Evolutionary conservation across 202 grass and related monocot genomes (phyloP).

Genomic region (Panicum virgatum): DNA sequence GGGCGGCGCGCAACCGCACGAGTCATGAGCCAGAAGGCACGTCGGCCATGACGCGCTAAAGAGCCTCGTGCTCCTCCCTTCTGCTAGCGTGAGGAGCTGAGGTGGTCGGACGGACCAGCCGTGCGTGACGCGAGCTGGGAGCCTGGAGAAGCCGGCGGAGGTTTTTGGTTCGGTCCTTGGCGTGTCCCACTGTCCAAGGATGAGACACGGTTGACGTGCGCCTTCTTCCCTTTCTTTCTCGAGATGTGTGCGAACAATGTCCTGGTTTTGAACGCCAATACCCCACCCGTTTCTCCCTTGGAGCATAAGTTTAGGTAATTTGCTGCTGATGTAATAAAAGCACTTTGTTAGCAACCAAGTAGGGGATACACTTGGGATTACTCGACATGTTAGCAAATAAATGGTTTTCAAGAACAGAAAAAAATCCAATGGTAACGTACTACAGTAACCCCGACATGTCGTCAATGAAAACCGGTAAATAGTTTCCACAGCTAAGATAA

Average conservation of each 20-base stretch:
- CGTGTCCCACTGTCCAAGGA: background rate
- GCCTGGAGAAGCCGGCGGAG: background rate
- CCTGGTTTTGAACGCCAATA: background rate
- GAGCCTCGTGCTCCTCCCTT: slow-evolving; percentile 4
- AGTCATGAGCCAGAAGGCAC: background rate
- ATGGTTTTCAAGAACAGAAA: background rate
- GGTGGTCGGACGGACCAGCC: background rate
- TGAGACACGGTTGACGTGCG: background rate
- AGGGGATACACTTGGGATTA: background rate
- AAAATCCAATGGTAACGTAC: background rate
- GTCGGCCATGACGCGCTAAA: background rate
- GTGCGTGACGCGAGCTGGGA: background rate
- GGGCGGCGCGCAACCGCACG: background rate
- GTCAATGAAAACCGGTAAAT: background rate
- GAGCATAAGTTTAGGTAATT: background rate
- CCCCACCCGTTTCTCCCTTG: background rate
- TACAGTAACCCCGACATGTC: background rate
- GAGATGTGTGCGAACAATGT: background rate
- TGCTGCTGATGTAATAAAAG: too few relatives aligned
- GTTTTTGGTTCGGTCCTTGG: background rate
- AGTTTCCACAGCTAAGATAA: background rate
- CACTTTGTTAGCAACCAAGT: background rate
- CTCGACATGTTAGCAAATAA: background rate
- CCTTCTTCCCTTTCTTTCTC: background rate
- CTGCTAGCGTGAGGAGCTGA: background rate